These are phyloP conservation scores for Alternaria brassicicola DNA, from an alignment of 2,329 filamentous ascomycete species.

Conservation along the genomic window DNA sequence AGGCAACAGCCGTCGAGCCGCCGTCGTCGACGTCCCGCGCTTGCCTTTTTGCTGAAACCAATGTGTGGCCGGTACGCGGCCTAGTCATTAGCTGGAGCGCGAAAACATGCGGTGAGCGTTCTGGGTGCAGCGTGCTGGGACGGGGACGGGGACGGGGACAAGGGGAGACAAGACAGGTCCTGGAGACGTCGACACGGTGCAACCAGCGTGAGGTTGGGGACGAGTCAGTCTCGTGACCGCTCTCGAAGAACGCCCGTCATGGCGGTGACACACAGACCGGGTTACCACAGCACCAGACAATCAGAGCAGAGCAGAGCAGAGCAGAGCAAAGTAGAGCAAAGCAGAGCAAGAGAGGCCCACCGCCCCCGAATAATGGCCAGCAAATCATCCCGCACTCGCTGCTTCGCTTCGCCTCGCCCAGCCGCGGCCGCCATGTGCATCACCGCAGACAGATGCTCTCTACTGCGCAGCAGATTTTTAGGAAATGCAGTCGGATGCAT, in stretches of 20 bases:
- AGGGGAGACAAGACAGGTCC: too few species aligned
- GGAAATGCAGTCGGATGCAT: constrained; percentile 19
- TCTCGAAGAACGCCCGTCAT: background rate
- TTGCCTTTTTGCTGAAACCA: constrained; percentile 44
- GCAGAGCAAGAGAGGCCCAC: constrained; percentile 10
- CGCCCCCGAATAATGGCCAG: constrained; percentile 22
- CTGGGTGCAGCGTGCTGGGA: constrained; percentile 1
- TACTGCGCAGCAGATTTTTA: constrained; percentile 20
- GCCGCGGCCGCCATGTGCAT: constrained; percentile 31
- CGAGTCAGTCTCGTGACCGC: constrained; percentile 23
- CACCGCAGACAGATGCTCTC: constrained; percentile 17
- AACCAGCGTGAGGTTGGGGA: constrained; percentile 3
- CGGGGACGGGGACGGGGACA: too few species aligned
- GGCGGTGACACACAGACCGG: constrained; percentile 8
- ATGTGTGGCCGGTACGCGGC: constrained; percentile 29
- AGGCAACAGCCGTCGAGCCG: constrained; percentile 36
- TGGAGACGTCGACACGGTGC: background rate
- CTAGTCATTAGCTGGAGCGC: constrained; percentile 25
- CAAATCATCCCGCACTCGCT: constrained; percentile 22
- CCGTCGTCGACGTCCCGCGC: constrained; percentile 37
- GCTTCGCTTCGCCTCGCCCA: constrained; percentile 22
- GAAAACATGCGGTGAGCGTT: constrained; percentile 33
- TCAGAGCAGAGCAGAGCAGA: too few species aligned
- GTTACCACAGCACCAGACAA: constrained; percentile 8
- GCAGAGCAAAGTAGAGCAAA: too few species aligned